These are phyloP conservation scores for Rubia yunnanensis DNA, from an alignment of 257 asterid genomes.

Conservation along the genomic window DNA sequence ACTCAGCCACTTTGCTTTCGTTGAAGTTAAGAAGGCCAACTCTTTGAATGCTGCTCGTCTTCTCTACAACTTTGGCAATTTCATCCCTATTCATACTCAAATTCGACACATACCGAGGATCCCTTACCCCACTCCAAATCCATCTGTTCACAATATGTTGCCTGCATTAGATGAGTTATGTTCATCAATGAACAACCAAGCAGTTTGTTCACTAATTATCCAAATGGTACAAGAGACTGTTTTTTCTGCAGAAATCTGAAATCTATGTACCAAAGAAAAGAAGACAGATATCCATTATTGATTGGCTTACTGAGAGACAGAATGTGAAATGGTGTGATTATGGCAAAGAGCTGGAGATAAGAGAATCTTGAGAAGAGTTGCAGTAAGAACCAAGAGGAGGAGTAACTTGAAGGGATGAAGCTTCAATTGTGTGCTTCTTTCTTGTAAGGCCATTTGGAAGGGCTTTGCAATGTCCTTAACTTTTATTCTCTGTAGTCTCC, in stretches of 20 bases:
- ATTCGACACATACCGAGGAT: conserved; percentile 58
- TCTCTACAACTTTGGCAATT: conserved; percentile 15
- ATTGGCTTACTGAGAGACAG: conserved; percentile 39
- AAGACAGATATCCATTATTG: too few species aligned
- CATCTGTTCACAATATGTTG: conserved; percentile 61
- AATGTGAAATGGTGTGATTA: conserved; percentile 16
- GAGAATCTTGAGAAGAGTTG: conserved; percentile 32
- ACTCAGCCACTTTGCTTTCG: conserved; percentile 37
- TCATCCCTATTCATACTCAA: conserved; percentile 43
- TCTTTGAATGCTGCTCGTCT: conserved; percentile 22
- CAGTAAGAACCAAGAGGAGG: conserved; percentile 29
- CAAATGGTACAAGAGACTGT: too few species aligned
- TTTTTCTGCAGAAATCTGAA: too few species aligned
- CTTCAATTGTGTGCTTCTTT: conserved; percentile 39
- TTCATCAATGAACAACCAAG: too few species aligned
- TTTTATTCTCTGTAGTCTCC: conserved; percentile 36
- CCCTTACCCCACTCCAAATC: conserved; percentile 52
- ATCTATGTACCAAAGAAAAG: background rate
- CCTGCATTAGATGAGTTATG: conserved; percentile 59
- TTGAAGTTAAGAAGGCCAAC: conserved; percentile 69
- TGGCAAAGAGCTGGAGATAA: conserved; percentile 48
- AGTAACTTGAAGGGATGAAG: conserved; percentile 44
- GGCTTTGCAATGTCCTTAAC: conserved; percentile 38
- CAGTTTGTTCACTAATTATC: too few species aligned
- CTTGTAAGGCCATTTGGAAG: conserved; percentile 29